Evolutionary conservation across 2,329 filamentous ascomycete genomes (phyloP).

Genomic region (Botrytis medusae): DNA sequence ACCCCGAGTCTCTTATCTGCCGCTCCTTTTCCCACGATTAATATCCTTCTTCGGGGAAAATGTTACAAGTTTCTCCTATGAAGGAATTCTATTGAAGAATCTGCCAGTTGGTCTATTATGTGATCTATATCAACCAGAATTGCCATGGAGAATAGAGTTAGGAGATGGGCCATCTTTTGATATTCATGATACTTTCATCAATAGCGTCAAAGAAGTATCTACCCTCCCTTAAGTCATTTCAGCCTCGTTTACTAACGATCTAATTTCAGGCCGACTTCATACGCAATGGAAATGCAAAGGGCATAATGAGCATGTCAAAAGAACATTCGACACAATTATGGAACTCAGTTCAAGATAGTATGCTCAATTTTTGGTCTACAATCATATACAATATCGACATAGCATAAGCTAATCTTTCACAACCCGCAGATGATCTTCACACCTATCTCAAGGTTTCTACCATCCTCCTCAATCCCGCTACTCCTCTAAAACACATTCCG

Average conservation of each 20-base stretch:
- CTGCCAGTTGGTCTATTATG: slow-evolving; percentile 68
- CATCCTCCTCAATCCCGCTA: slow-evolving; percentile 73
- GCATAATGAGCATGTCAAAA: slow-evolving; percentile 69
- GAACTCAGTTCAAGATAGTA: slow-evolving; percentile 62
- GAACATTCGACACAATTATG: slow-evolving; percentile 67
- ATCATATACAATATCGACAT: not conserved
- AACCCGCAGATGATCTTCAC: slow-evolving; percentile 62
- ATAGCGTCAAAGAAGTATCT: slow-evolving; percentile 63
- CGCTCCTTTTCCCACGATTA: slow-evolving; percentile 61
- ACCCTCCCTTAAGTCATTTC: not conserved
- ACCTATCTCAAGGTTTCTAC: slow-evolving; percentile 73
- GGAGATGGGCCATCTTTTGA: slow-evolving; percentile 54
- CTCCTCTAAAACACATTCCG: slow-evolving; percentile 78
- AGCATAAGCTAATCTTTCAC: slow-evolving; percentile 11
- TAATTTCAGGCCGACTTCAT: slow-evolving; percentile 55
- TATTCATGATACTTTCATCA: slow-evolving; percentile 63
- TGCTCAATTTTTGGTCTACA: slow-evolving; percentile 30
- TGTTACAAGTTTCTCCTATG: slow-evolving; percentile 58
- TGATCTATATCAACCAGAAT: slow-evolving; percentile 56
- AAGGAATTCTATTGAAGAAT: slow-evolving; percentile 68
- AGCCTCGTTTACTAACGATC: not conserved
- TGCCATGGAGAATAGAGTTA: slow-evolving; percentile 64
- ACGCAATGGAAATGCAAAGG: slow-evolving; percentile 67
- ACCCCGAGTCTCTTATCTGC: slow-evolving; percentile 67
- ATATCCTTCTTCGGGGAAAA: slow-evolving; percentile 59